Evolutionary conservation across 192 early-diverging fungal genomes (phyloP).

Genomic region (Thamnidium elegans): DNA sequence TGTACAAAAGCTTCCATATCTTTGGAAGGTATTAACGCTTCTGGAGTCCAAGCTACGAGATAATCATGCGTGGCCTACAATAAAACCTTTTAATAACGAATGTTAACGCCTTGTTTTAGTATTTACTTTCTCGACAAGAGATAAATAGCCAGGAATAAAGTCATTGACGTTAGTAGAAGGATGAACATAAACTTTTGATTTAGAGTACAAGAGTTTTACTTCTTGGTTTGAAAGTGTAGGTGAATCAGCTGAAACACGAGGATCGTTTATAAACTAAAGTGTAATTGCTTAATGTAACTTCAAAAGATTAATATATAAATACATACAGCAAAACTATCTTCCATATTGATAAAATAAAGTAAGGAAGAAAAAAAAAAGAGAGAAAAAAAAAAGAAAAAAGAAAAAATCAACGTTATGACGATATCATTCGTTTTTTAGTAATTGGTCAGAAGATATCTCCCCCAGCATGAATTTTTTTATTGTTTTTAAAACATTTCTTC

Average conservation of each 20-base stretch:
- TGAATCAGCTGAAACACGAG: not conserved
- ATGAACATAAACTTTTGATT: constrained; percentile 72
- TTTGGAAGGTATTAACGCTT: constrained; percentile 54
- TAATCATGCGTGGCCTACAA: constrained; percentile 41
- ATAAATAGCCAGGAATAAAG: constrained; percentile 66
- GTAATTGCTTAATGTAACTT: no score
- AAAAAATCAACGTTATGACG: no score
- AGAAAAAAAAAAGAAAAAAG: not conserved
- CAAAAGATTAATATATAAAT: no score
- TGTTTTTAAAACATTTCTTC: not conserved
- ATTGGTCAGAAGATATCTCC: not conserved
- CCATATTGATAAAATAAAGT: no score
- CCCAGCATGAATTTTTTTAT: not conserved
- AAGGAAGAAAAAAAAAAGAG: not conserved
- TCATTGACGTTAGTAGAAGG: constrained; percentile 57
- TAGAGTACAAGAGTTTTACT: constrained; percentile 56
- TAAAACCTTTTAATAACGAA: no score
- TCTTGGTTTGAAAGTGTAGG: not conserved
- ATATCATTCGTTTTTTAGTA: not conserved
- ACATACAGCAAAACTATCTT: no score
- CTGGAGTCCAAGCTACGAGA: constrained; percentile 72
- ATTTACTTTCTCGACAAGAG: constrained; percentile 57
- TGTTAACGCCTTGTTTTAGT: constrained; percentile 4
- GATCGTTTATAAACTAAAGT: constrained; percentile 8
- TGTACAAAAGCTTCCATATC: constrained; percentile 64